Evolutionary conservation across 768 basidiomycete genomes (phyloP).

Genomic region (Termitomyces sp.): DNA sequence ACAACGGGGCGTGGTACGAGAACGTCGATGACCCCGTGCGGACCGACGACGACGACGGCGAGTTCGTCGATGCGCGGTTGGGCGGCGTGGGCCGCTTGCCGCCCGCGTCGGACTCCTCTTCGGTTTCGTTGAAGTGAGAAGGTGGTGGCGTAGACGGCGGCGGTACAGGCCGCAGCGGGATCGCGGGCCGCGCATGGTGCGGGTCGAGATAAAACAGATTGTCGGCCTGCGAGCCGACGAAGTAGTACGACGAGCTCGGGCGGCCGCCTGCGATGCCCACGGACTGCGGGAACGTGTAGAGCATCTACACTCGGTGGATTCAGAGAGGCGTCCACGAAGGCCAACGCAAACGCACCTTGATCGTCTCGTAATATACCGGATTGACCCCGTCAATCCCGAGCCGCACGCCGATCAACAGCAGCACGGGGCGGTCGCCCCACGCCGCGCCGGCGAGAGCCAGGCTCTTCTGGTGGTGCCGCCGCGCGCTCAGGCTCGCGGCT

Average conservation of each 20-base stretch:
- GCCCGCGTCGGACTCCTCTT: slow-evolving; percentile 15
- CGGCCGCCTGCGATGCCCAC: slow-evolving; percentile 96
- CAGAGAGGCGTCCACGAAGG: neutral
- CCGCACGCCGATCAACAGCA: slow-evolving; percentile 83
- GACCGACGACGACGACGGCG: slow-evolving; percentile 54
- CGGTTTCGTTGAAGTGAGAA: neutral
- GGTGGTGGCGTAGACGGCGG: slow-evolving; percentile 9
- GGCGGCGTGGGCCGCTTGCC: slow-evolving; percentile 10
- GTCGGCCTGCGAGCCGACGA: slow-evolving; percentile 89
- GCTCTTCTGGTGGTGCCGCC: slow-evolving; percentile 21
- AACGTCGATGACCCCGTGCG: slow-evolving; percentile 50
- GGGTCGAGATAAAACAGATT: slow-evolving; percentile 83
- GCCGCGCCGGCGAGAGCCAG: slow-evolving; percentile 9
- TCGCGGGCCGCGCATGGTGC: slow-evolving; percentile 71
- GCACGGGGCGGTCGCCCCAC: slow-evolving; percentile 85
- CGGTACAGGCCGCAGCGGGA: slow-evolving; percentile 58
- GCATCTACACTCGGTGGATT: slow-evolving; percentile 48
- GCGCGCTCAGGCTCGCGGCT: slow-evolving; percentile 21
- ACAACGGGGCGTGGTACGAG: slow-evolving; percentile 51
- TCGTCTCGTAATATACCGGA: slow-evolving; percentile 87
- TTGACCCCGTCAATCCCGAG: slow-evolving; percentile 93
- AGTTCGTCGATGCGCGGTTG: slow-evolving; percentile 36
- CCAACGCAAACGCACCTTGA: slow-evolving; percentile 33
- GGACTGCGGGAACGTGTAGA: slow-evolving; percentile 93
- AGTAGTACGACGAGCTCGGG: slow-evolving; percentile 97